Conservation (phyloP, 2,329 filamentous ascomycete species). For the Alternaria sp. region DNA sequence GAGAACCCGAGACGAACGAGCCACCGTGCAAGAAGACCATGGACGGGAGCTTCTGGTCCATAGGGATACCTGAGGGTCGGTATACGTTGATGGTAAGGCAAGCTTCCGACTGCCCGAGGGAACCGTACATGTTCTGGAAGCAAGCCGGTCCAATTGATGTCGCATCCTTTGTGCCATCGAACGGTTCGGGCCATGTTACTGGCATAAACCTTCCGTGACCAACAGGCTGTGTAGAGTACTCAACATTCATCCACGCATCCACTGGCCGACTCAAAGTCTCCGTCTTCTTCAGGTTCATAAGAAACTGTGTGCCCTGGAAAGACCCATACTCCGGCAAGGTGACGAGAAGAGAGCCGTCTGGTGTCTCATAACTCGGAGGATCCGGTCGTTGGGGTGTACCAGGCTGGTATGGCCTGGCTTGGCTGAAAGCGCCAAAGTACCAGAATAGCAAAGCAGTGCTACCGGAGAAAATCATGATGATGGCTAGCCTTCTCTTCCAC, state of each 20-base stretch:
- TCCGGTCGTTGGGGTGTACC: constrained; percentile 11
- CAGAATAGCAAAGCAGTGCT: constrained; percentile 29
- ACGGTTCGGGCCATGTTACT: constrained; percentile 50
- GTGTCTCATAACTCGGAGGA: constrained; percentile 7
- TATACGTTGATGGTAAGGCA: constrained; percentile 44
- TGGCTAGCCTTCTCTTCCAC: constrained; percentile 20
- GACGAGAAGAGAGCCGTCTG: constrained; percentile 30
- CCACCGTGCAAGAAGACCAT: constrained; percentile 42
- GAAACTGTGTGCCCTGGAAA: constrained; percentile 49
- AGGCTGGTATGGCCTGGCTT: constrained; percentile 14
- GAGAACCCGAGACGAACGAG: constrained; percentile 38
- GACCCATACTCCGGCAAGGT: constrained; percentile 50
- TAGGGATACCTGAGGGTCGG: constrained; percentile 33
- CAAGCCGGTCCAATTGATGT: constrained; percentile 52
- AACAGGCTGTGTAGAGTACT: constrained; percentile 53
- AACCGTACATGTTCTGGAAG: constrained; percentile 50
- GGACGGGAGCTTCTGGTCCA: constrained; percentile 38
- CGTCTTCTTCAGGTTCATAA: constrained; percentile 43
- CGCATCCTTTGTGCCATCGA: constrained; percentile 51
- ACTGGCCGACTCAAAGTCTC: constrained; percentile 43
- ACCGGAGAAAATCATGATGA: constrained; percentile 28
- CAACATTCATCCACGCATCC: constrained; percentile 58
- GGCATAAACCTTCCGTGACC: constrained; percentile 52
- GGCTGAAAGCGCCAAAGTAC: constrained; percentile 27
- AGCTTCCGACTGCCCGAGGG: constrained; percentile 37